Evolutionary conservation across 129 eudicot species (phyloP), one percentile per base, ranked within the genome.

Genomic region (Artemisia tridentata): DNA sequence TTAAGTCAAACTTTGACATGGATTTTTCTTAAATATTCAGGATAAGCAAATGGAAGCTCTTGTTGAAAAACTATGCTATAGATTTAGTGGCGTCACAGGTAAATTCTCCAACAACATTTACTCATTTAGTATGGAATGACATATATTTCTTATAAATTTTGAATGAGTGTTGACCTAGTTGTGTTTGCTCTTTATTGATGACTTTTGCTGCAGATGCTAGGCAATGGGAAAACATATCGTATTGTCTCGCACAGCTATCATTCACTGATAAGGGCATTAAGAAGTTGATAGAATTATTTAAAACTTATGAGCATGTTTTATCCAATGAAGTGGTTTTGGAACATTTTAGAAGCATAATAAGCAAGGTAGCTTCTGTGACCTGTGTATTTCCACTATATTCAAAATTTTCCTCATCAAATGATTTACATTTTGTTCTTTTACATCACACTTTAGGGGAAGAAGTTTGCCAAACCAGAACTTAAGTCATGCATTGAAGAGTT

Each of bases 31-130:
- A 0, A 59, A 65, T 78, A 65, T 73, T 46, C 77, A 93, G 98
- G 98, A 93, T 77, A 93, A 93, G 80, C 98, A 93, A 93, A 89
- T 93, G 98, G 97, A 93, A 86, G 81, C 96, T 76, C 96, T 93
- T 58, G 98, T 93, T 46, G 98, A 93, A 71, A 93, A 93, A 86
- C 88, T 93, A 70, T 89, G 97, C 84, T 76, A 85, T 78, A 88
- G 98, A 82, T 90, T 93, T 59, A 78, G 80, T 72, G 98, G 98
- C 19, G 92, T 86, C 74, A 83, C 98, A 74, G 98, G 98, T 92
- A 78, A 66, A 66, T 20, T 15, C 11, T 43, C 21, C 62, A 50
- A 19, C 21, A 45, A 43, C 7, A 11, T 51, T 61, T 16, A 20
- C 9, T 20, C 34, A 3, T 14, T 61, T 16, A 20, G 17, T 20